These are phyloP conservation scores for Neonectria punicea DNA, from an alignment of 2,329 filamentous ascomycete species.

Conservation along the genomic window DNA sequence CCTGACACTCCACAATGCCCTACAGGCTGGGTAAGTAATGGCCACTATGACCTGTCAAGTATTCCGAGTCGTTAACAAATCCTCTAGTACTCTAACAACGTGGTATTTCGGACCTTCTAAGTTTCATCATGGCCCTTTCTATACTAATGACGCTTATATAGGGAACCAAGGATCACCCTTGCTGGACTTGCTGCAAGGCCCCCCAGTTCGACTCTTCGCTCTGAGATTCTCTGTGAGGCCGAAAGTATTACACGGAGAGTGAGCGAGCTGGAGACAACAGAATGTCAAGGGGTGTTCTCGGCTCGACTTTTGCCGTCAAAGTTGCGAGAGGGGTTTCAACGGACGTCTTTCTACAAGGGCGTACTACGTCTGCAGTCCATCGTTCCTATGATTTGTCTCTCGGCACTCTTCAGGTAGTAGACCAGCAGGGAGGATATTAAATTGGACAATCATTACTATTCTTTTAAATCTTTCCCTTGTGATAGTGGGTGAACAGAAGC, in stretches of 20 bases:
- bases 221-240: background rate
- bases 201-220: background rate
- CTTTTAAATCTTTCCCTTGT: too few relatives aligned
- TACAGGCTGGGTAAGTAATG: slow-evolving; percentile 16
- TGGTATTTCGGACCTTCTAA: background rate
- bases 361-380: background rate
- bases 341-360: background rate
- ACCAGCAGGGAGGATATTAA: background rate
- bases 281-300: background rate
- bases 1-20: slow-evolving; percentile 8
- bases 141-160: background rate
- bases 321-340: background rate
- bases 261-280: background rate
- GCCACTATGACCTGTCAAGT: accelerated
- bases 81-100: slow-evolving; percentile 3
- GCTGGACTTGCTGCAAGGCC: slow-evolving; percentile 31
- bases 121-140: background rate
- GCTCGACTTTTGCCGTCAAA: background rate
- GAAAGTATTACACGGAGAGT: background rate
- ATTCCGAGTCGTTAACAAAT: background rate
- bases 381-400: background rate
- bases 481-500: too few relatives aligned
- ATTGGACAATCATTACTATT: background rate
- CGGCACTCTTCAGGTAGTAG: background rate
- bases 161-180: slow-evolving; percentile 2